These are phyloP conservation scores for Polymyxa betae DNA, from an alignment of 208 protist species.

Conservation along the genomic window DNA sequence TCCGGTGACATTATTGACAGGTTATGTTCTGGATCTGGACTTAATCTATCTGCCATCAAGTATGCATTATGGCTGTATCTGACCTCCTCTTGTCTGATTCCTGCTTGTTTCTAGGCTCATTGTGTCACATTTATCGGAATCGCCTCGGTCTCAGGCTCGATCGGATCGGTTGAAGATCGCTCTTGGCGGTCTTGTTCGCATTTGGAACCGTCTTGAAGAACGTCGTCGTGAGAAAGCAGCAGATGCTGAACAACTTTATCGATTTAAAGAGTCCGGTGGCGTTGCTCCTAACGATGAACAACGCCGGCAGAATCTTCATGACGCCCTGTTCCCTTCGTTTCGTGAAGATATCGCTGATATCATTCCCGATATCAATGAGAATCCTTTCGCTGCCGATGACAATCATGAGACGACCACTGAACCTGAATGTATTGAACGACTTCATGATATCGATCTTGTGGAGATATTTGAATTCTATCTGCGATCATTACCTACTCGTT, in stretches of 20 bases:
- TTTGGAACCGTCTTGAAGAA: too few species aligned
- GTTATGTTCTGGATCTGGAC: too few species aligned
- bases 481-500: too few species aligned
- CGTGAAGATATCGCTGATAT: not conserved
- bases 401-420: too few species aligned
- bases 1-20: too few species aligned
- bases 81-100: not conserved
- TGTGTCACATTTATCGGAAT: not conserved
- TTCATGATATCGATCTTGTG: too few species aligned
- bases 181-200: too few species aligned
- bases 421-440: too few species aligned
- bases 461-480: too few species aligned
- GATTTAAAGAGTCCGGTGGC: not conserved
- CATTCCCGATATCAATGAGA: not conserved
- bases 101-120: not conserved
- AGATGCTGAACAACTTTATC: not conserved
- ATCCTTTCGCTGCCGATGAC: not conserved
- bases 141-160: not conserved
- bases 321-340: slow-evolving; percentile 3
- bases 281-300: not conserved
- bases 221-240: not conserved
- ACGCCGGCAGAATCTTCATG: not conserved
- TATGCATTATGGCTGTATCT: not conserved
- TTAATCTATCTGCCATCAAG: too few species aligned
- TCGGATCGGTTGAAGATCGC: too few species aligned